These are phyloP conservation scores for Pythium sukuiense DNA, from an alignment of 352 stramenopile genomes.

Conservation along the genomic window DNA sequence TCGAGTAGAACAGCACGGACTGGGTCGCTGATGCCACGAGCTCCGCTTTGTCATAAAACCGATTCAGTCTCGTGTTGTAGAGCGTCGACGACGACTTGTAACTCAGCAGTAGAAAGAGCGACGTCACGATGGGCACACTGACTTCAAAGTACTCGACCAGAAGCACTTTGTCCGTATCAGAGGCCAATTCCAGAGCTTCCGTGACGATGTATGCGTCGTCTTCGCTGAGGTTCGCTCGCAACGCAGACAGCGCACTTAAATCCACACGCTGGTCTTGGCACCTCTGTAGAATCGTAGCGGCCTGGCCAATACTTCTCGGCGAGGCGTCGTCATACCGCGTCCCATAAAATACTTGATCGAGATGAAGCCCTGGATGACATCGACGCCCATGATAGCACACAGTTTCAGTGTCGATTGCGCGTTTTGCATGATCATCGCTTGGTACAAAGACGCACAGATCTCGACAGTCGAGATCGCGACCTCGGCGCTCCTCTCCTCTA, in stretches of 20 bases:
- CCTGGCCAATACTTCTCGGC: neutral
- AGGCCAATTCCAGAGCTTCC: constrained; percentile 18
- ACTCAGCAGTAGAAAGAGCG: constrained; percentile 12
- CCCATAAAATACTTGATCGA: constrained; percentile 14
- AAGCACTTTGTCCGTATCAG: constrained; percentile 3
- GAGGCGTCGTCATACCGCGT: neutral
- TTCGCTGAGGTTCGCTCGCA: neutral
- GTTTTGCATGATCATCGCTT: constrained; percentile 26
- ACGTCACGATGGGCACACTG: constrained; percentile 16
- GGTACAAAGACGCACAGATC: constrained; percentile 30
- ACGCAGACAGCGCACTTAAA: neutral
- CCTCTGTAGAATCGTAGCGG: neutral
- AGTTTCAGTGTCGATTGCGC: constrained; percentile 7
- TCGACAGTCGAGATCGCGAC: constrained; percentile 22
- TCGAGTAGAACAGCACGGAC: constrained; percentile 23
- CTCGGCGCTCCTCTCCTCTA: constrained; percentile 20
- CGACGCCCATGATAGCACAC: constrained; percentile 21
- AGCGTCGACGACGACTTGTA: constrained; percentile 13
- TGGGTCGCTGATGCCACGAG: constrained; percentile 5
- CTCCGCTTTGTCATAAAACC: constrained; percentile 17
- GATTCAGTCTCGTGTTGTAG: constrained; percentile 25
- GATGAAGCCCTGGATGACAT: constrained; percentile 17
- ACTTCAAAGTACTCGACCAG: constrained; percentile 30
- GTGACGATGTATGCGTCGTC: neutral
- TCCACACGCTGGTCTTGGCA: neutral